Base-by-base conservation (phyloP, 164 flowering plant genomes). In the Nymphaea colorata region DNA sequence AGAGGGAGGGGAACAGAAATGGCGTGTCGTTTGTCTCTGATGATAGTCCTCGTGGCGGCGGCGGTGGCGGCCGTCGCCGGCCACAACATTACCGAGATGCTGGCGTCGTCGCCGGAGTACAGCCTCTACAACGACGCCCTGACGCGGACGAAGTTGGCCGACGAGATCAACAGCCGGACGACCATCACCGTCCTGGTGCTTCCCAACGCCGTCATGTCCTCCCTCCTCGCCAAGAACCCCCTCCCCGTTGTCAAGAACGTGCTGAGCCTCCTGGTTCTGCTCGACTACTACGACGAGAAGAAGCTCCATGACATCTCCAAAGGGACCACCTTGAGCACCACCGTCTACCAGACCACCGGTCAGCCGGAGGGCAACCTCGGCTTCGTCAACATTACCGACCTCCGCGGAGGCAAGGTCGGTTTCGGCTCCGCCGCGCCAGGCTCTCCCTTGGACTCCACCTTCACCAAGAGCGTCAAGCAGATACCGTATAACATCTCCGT, bases 261-360 rank as follows among this genome's bases (percentile, higher is more conserved):
- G 4, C 84, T 93, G 45, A 64, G 76, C 72, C 88, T 93, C 65
- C 90, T 74, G 77, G 76, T 86, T 66, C 67, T 90, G 36, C 84
- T 90, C 67, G 96, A 93, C 73, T 90, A 90, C 82, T 93, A 64
- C 74, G 98, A 90, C 77, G 64, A 72, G 36, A 41, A 66, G 12
- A 90, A 93, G 75, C 96, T 93, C 76, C 98, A 93, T 79, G 76
- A 81, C 60, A 78, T 93, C 82, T 72, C 93, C 71, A 71, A 90
- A 10, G 98, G 98, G 68, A 73, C 96, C 47, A 81, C 83, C 2
- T 81, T 87, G 63, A 47, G 87, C 78, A 93, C 96, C 72, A 87
- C 98, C 41, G 82, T 93, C n/a, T 93, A 87, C 80, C 98, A 93
- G 67, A 87, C 97, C 68, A 87, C 96, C 77, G 98, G 98, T 0